Conservation (phyloP, 805 yeast genomes). For the Candida silvicultrix region DNA sequence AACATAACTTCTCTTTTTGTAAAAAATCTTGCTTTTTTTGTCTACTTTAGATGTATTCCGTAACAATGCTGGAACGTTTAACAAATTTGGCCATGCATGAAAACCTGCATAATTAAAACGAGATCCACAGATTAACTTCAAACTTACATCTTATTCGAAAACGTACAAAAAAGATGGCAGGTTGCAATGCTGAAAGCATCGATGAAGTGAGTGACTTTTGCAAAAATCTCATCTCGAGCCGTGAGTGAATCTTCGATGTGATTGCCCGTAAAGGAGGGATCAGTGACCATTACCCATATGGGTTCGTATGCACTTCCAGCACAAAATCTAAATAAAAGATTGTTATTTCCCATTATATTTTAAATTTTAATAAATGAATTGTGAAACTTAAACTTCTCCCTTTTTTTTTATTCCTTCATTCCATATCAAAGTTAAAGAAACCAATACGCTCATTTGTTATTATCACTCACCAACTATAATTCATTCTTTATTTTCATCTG, state of each 20-base stretch:
- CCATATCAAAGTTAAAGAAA: background rate
- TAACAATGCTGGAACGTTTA: background rate
- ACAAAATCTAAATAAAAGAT: background rate
- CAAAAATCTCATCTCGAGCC: background rate
- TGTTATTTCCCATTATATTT: background rate
- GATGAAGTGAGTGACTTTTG: background rate
- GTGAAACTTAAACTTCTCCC: background rate
- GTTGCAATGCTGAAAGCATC: background rate
- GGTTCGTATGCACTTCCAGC: background rate
- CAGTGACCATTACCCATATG: background rate
- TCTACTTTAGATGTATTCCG: too few relatives aligned
- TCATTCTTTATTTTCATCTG: background rate
- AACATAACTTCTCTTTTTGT: too few relatives aligned
- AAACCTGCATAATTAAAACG: background rate
- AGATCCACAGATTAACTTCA: background rate
- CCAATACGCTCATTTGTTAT: background rate
- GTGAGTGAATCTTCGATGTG: background rate
- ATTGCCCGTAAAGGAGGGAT: background rate
- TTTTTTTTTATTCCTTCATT: background rate
- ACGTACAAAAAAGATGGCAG: background rate
- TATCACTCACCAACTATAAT: background rate
- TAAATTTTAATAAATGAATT: too few relatives aligned
- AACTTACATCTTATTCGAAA: too few relatives aligned
- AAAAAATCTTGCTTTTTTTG: too few relatives aligned
- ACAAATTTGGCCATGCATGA: background rate